Evolutionary conservation across 768 basidiomycete species (phyloP).

Genomic region (Strobilomyces dryophilus): DNA sequence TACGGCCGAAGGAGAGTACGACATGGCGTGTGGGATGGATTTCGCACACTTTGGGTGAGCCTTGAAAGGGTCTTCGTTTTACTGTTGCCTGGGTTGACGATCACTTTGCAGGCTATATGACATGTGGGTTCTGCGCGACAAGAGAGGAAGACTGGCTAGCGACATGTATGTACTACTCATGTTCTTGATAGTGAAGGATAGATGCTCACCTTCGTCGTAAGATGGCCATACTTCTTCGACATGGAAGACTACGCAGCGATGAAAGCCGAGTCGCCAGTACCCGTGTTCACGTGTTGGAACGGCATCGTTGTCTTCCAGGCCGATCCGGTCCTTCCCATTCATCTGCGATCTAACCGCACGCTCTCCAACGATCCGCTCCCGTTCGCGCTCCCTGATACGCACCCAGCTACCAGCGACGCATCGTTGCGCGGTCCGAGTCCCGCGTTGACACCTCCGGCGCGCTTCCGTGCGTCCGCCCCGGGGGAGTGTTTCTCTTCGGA

Average conservation of each 20-base stretch:
- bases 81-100: background rate
- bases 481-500: slow-evolving; percentile 31
- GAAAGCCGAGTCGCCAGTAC: slow-evolving; percentile 36
- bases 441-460: slow-evolving; percentile 15
- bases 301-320: slow-evolving; percentile 39
- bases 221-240: slow-evolving; percentile 43
- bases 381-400: slow-evolving; percentile 7
- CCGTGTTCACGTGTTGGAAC: slow-evolving; percentile 46
- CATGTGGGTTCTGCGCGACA: slow-evolving; percentile 22
- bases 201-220: background rate
- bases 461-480: slow-evolving; percentile 15
- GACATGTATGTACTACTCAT: slow-evolving; percentile 3
- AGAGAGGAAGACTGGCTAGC: slow-evolving; percentile 13
- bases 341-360: slow-evolving; percentile 35
- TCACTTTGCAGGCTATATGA: slow-evolving; percentile 17
- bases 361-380: slow-evolving; percentile 33
- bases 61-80: slow-evolving; percentile 5
- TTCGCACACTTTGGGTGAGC: slow-evolving; percentile 31
- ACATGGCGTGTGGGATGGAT: slow-evolving; percentile 43
- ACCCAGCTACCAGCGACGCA: slow-evolving; percentile 10
- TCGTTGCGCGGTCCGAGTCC: slow-evolving; percentile 14
- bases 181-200: background rate
- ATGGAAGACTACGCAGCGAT: slow-evolving; percentile 33
- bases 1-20: slow-evolving; percentile 36
- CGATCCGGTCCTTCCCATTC: slow-evolving; percentile 38